Base-by-base conservation (phyloP, 495 filamentous ascomycete species). In the Lineolata rhizophorae region DNA sequence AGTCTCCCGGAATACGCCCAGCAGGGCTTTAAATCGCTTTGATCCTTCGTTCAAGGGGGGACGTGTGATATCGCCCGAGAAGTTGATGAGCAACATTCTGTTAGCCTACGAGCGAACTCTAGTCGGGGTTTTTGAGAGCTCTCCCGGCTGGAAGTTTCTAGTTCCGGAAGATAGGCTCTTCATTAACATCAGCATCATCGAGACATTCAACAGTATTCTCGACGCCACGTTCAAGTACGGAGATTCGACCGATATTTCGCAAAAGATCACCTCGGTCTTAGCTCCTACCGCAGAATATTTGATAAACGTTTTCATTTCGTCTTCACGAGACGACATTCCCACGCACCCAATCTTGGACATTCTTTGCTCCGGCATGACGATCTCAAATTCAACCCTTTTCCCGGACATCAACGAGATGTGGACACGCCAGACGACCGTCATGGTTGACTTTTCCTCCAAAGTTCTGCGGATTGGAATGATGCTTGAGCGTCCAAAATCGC, bases 41-140 rank as follows among this genome's bases (percentile, higher is more conserved):
- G 55, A 54, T 29, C 55, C 50, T 11, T 53, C 64, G 9, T 64
- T 71, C n/a, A n/a, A n/a, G n/a, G n/a, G n/a, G n/a, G n/a, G n/a
- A n/a, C n/a, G n/a, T n/a, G n/a, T n/a, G n/a, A n/a, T n/a, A n/a
- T n/a, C n/a, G n/a, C n/a, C n/a, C n/a, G n/a, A n/a, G n/a, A n/a
- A n/a, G n/a, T n/a, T n/a, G n/a, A n/a, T n/a, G n/a, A 67, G 70
- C 31, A 68, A 69, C 30, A 71, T 84, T 17, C 48, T 84, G 13
- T 53, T 71, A 5, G 71, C 70, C 17, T 75, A 84, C 37, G 69
- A 69, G 11, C 67, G 74, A 37, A 67, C 68, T 8, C 60, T 76
- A 43, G 58, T 83, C 18, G 82, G 91, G 44, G 62, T 90, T 5
- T 77, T 80, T 43, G 77, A 85, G 53, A 80, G 72, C 49, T 76